Evolutionary conservation across 1,284 basidiomycete species (phyloP).

Genomic region (Heterobasidion irregulare): DNA sequence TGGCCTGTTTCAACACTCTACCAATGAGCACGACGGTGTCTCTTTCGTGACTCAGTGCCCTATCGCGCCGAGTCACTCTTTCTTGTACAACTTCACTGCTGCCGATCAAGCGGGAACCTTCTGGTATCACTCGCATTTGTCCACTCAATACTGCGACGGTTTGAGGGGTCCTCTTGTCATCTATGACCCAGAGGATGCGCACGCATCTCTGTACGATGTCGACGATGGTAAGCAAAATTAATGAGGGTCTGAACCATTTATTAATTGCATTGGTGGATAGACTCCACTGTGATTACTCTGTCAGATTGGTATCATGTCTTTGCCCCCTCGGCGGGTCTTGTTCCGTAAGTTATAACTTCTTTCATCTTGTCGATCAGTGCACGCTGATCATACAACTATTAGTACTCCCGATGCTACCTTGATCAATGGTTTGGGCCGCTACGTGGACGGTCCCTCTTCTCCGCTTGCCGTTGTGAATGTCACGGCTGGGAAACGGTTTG

Average conservation of each 20-base stretch:
- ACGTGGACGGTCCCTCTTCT: slow-evolving; percentile 12
- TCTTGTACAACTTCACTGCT: slow-evolving; percentile 14
- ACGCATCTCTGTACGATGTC: slow-evolving; percentile 1
- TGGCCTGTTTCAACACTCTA: slow-evolving; percentile 8
- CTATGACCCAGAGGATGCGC: slow-evolving; percentile 2
- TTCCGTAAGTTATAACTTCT: slow-evolving; percentile 6
- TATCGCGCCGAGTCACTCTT: slow-evolving; percentile 8
- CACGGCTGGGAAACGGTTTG: slow-evolving; percentile 12
- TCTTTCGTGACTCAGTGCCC: slow-evolving; percentile 12
- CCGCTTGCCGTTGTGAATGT: slow-evolving; percentile 25
- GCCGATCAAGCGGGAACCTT: slow-evolving; percentile 23
- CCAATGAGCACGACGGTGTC: slow-evolving; percentile 6
- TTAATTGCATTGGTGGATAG: background rate
- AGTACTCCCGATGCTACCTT: slow-evolving; percentile 25
- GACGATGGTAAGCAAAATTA: slow-evolving; percentile 3
- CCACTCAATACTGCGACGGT: slow-evolving; percentile 25
- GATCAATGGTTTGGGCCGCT: slow-evolving; percentile 41
- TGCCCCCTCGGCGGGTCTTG: background rate
- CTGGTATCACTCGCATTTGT: slow-evolving; percentile 27
- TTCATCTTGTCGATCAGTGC: background rate
- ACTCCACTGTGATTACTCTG: slow-evolving; percentile 11
- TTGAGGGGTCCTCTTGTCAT: slow-evolving; percentile 13
- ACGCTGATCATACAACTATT: background rate
- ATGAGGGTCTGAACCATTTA: too few relatives aligned
- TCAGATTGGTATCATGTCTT: slow-evolving; percentile 12